Conservation (phyloP, 2,329 filamentous ascomycete genomes). For the Sclerotiophoma versabilis region DNA sequence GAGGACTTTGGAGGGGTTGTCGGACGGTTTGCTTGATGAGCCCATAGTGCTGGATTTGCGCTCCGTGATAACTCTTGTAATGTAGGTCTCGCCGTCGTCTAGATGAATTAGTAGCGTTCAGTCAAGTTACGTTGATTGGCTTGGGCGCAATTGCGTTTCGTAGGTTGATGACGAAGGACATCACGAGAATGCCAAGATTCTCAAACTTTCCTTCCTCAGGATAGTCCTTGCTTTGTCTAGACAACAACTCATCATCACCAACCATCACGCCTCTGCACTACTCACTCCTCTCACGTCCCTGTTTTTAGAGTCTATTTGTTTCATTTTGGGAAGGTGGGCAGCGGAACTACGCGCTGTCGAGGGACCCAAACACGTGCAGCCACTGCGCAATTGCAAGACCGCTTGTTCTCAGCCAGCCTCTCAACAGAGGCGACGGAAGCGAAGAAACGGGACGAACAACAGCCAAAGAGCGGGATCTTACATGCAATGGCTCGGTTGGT, state of each 20-base stretch:
- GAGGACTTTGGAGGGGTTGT: constrained; percentile 42
- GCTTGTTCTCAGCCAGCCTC: constrained; percentile 11
- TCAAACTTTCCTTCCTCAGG: neutral
- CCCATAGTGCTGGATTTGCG: constrained; percentile 2
- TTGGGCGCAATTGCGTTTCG: neutral
- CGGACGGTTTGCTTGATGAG: constrained; percentile 15
- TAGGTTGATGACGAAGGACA: constrained; percentile 23
- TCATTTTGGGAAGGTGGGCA: neutral
- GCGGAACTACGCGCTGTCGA: neutral
- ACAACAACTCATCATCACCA: neutral
- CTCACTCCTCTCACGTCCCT: neutral
- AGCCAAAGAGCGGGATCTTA: constrained; percentile 6
- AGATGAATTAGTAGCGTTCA: neutral
- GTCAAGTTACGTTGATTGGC: neutral
- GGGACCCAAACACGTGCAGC: neutral
- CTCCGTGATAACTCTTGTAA: neutral
- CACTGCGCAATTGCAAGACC: neutral
- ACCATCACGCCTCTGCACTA: neutral
- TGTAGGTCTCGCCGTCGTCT: neutral
- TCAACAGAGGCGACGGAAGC: constrained; percentile 4
- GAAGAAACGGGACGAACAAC: constrained; percentile 3
- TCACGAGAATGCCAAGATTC: constrained; percentile 19
- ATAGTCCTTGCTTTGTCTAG: neutral
- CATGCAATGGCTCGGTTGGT: neutral
- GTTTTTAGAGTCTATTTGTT: neutral